Conservation (phyloP, 2,329 filamentous ascomycete species). For the Exserohilum turcica region DNA sequence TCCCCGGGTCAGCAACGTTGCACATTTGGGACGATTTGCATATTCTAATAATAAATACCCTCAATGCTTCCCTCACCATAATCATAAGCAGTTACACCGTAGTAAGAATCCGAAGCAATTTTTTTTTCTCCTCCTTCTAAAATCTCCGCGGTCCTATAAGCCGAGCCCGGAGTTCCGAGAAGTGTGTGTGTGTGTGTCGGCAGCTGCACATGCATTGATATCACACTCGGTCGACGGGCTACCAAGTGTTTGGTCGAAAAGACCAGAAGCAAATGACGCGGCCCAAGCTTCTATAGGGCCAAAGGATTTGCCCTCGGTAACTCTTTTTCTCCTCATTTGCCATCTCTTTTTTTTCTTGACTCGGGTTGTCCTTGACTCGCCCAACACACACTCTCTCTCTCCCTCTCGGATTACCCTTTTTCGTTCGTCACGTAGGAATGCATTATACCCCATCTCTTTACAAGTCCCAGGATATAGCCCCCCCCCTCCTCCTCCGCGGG, state of each 20-base stretch:
- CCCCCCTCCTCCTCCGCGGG: too few species aligned
- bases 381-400: too few species aligned
- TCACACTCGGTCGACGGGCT: background rate
- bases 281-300: background rate
- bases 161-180: background rate
- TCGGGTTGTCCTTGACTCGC: background rate
- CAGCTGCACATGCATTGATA: background rate
- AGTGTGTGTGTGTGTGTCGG: too few species aligned
- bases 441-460: background rate
- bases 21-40: too few species aligned
- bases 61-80: too few species aligned
- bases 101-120: too few species aligned
- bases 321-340: background rate
- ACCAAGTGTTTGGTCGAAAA: slow-evolving; percentile 1
- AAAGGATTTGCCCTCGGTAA: background rate
- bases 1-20: too few species aligned
- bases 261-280: background rate
- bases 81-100: too few species aligned
- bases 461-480: too few species aligned
- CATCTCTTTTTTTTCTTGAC: background rate
- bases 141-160: background rate
- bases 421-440: too few species aligned
- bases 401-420: background rate
- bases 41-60: too few species aligned
- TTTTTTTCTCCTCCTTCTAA: too few species aligned